Evolutionary conservation across 352 stramenopile genomes (phyloP).

Genomic region (Globisporangium alternatum): DNA sequence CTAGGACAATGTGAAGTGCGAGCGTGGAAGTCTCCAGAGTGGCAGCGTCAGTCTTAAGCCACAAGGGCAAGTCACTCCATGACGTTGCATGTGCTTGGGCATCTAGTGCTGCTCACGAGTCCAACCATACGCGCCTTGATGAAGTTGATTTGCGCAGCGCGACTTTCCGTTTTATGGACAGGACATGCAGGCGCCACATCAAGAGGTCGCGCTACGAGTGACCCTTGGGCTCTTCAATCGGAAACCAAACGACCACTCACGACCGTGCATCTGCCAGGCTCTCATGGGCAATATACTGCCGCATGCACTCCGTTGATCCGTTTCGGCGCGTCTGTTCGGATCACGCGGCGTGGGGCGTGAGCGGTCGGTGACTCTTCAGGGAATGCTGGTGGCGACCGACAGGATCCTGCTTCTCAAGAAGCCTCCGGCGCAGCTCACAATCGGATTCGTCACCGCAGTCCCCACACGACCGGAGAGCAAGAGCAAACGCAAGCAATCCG

Average conservation of each 20-base stretch:
- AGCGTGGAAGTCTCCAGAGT: not conserved
- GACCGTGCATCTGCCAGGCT: too few species aligned
- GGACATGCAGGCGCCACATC: not conserved
- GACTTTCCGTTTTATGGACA: not conserved
- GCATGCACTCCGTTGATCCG: not conserved
- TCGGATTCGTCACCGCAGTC: conserved; percentile 12
- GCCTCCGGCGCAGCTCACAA: conserved; percentile 13
- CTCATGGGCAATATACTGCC: not conserved
- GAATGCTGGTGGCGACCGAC: not conserved
- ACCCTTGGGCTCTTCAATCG: not conserved
- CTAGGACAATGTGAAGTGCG: not conserved
- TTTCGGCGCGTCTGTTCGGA: not conserved
- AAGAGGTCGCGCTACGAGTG: not conserved
- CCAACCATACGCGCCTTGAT: too few species aligned
- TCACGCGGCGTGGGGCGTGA: not conserved
- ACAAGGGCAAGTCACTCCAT: not conserved
- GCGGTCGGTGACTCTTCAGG: conserved; percentile 5
- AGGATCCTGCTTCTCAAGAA: not conserved
- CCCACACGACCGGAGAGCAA: too few species aligned
- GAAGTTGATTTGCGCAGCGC: not conserved
- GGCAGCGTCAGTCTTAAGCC: not conserved
- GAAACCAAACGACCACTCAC: conserved; percentile 6
- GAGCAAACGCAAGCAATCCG: not conserved
- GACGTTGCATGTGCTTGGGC: too few species aligned
- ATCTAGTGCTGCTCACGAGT: too few species aligned